Evolutionary conservation across 495 filamentous ascomycete species (phyloP), one percentile per base, ranked within the genome.

Genomic region (Parathielavia hyrcaniae): DNA sequence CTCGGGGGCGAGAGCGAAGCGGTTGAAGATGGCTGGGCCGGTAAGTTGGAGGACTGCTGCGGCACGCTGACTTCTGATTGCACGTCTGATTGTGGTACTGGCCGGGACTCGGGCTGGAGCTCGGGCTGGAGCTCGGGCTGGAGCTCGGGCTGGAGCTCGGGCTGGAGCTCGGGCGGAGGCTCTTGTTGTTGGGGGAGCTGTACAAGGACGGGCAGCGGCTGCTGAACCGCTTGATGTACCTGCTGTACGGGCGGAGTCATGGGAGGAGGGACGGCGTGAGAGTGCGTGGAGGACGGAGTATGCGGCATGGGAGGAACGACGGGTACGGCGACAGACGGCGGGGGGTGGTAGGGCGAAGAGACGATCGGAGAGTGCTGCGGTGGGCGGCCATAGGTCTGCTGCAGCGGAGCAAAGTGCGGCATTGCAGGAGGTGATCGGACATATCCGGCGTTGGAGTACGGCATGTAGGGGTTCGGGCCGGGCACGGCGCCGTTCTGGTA

Each of bases 401-500:
- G 70, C 58, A 78, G 71, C 34, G 72, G 70, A 53, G 67, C 66
- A 57, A 71, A 77, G 53, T 75, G 75, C 61, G 73, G 73, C 54
- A 75, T 69, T 1, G 68, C 52, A 20, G 73, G 72, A 36, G 76
- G 73, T 46, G 75, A 73, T 10, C 67, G 58, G 40, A 58, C 49
- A 50, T 73, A 71, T 22, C 44, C 54, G 44, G 60, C 71, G 4
- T 66, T 65, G 14, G 69, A 70, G 59, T 79, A 75, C 46, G 70
- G 70, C 51, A 71, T 66, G 50, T 78, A 77, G 40, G 2, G 20
- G 40, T 63, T 64, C 16, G 65, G 44, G 53, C 53, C 63, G 22
- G 66, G 63, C 59, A 73, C 69, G 36, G 59, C 67, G 30, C 63
- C 69, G 58, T 68, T 73, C 65, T 69, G 74, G 57, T 77, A 76